Evolutionary conservation across 805 yeast genomes (phyloP).

Genomic region (Cyberlindnera euphorbiiphila): DNA sequence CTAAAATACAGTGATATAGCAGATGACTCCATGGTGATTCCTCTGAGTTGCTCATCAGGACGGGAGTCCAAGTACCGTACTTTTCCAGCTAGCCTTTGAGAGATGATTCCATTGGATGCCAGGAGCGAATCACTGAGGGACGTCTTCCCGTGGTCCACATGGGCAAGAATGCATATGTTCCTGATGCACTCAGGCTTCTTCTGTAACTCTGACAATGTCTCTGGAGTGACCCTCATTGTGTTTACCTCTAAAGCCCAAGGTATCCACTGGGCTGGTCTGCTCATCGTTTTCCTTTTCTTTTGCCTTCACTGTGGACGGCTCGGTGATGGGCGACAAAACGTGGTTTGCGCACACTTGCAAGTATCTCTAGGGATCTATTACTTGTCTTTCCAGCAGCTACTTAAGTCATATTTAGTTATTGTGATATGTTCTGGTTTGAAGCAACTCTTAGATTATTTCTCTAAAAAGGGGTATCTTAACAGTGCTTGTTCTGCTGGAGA

Average conservation of each 20-base stretch:
- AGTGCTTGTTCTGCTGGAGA: too few species aligned
- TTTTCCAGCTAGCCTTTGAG: conserved; percentile 93
- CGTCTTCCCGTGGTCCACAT: conserved; percentile 98
- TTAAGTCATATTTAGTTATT: too few species aligned
- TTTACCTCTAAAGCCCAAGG: neutral
- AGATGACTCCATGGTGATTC: conserved; percentile 96
- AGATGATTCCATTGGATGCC: conserved; percentile 95
- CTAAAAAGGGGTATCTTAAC: too few species aligned
- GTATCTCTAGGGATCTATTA: too few species aligned
- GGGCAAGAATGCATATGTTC: conserved; percentile 94
- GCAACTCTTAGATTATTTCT: too few species aligned
- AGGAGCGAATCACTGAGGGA: conserved; percentile 86
- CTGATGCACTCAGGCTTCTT: conserved; percentile 65
- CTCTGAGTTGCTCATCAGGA: conserved; percentile 93
- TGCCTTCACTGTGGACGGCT: neutral
- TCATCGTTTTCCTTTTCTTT: too few species aligned
- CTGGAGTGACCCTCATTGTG: conserved; percentile 54
- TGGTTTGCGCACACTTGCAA: too few species aligned
- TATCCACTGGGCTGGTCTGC: too few species aligned
- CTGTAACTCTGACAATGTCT: conserved; percentile 64
- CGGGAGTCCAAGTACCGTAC: conserved; percentile 89
- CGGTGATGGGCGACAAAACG: neutral
- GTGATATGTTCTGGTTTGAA: too few species aligned
- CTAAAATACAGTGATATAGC: conserved; percentile 92
- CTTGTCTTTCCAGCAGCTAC: too few species aligned